Evolutionary conservation across 495 filamentous ascomycete species (phyloP).

Genomic region (Geoglossum glabrum): DNA sequence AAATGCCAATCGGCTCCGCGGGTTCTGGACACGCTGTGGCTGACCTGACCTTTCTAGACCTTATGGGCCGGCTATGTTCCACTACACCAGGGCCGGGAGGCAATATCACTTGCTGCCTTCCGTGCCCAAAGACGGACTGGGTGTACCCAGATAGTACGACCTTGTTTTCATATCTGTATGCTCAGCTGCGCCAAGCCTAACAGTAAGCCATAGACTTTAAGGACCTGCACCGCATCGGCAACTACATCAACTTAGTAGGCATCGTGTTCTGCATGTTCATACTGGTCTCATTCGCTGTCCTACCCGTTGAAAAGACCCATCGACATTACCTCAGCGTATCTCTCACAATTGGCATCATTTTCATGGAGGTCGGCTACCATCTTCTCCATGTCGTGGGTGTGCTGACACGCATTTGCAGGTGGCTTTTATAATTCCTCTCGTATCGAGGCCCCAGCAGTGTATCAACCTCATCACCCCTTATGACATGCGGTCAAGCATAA

Average conservation of each 20-base stretch:
- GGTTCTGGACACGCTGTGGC: slow-evolving; percentile 7
- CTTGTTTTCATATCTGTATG: background rate
- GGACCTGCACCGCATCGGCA: slow-evolving; percentile 26
- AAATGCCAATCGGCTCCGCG: too few relatives aligned
- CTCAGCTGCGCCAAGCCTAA: background rate
- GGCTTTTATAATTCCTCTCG: slow-evolving; percentile 83
- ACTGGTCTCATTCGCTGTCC: slow-evolving; percentile 57
- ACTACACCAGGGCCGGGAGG: slow-evolving; percentile 23
- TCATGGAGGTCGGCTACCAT: slow-evolving; percentile 48
- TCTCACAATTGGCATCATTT: slow-evolving; percentile 48
- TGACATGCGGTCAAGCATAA: slow-evolving; percentile 62
- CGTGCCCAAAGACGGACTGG: slow-evolving; percentile 74
- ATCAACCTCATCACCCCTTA: slow-evolving; percentile 81
- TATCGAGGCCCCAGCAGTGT: slow-evolving; percentile 60
- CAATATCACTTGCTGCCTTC: slow-evolving; percentile 54
- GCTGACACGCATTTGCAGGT: slow-evolving; percentile 25
- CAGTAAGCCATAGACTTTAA: background rate
- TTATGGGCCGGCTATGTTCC: slow-evolving; percentile 44
- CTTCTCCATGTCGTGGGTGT: background rate
- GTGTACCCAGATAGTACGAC: slow-evolving; percentile 53
- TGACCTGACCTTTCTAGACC: slow-evolving; percentile 27
- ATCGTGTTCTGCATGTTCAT: slow-evolving; percentile 55
- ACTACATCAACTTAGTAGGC: slow-evolving; percentile 62
- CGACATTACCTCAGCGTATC: slow-evolving; percentile 85
- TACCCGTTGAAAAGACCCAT: slow-evolving; percentile 78